phyloP scores from a whole-genome alignment of 2,329 filamentous ascomycete species.

The Colletotrichum sp. region DNA sequence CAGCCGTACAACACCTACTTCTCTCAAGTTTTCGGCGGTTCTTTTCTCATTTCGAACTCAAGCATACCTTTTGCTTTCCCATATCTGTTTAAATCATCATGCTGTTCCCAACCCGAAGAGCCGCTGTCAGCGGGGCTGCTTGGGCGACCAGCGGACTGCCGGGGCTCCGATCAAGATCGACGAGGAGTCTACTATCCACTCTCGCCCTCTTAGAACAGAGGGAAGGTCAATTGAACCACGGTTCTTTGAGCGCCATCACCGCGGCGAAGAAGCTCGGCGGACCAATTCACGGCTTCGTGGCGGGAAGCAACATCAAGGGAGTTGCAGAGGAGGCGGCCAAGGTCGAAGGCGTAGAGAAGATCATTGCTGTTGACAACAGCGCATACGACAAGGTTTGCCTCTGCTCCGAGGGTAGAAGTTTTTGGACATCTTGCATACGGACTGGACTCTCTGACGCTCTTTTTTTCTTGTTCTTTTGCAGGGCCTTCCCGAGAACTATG shows the following conservation, averaged over 20 bases:
- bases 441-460: neutral
- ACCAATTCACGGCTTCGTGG: slow-evolving; percentile 84
- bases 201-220: slow-evolving; percentile 92
- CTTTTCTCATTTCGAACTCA: neutral
- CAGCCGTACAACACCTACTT: neutral
- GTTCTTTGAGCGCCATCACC: slow-evolving; percentile 83
- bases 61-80: neutral
- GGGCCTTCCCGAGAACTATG: slow-evolving; percentile 93
- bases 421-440: neutral
- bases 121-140: slow-evolving; percentile 22
- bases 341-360: slow-evolving; percentile 88
- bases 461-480: slow-evolving; percentile 35
- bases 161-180: slow-evolving; percentile 25
- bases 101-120: slow-evolving; percentile 30
- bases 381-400: slow-evolving; percentile 84
- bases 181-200: slow-evolving; percentile 73
- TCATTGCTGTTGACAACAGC: slow-evolving; percentile 85
- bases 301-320: slow-evolving; percentile 76
- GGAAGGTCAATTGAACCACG: slow-evolving; percentile 83
- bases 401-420: neutral
- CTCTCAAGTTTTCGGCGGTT: neutral
- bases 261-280: slow-evolving; percentile 89
- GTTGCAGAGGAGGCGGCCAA: slow-evolving; percentile 87
- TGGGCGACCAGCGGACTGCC: slow-evolving; percentile 27
- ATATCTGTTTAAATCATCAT: slow-evolving; percentile 26